Base-by-base conservation (phyloP, 1,284 basidiomycete genomes). In the Dichomitus squalens region DNA sequence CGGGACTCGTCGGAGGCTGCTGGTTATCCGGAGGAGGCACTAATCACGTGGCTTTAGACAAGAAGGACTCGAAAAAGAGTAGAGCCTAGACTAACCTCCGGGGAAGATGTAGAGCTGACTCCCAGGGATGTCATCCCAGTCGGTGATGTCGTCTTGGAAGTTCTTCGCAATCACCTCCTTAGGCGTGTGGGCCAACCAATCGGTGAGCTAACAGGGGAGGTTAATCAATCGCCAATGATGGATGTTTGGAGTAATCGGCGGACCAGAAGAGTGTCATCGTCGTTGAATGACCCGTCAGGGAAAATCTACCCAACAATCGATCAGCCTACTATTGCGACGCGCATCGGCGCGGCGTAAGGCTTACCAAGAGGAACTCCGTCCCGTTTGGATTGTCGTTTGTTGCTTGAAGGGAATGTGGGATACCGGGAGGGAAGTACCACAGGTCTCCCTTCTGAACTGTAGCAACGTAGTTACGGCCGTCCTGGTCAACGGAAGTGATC, bases 131-230 rank as follows among this genome's bases (percentile, higher is more conserved):
- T 82, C 75, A 43, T 79, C 75, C 67, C 87, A 88, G 2, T 79
- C 80, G 3, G 78, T 73, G 25, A 79, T 69, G 58, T 78, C 73
- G 18, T 77, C 75, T 63, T 83, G 78, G 75, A 90, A 88, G 69
- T 88, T 90, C 75, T 87, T 87, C 36, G 83, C 81, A 35, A 92
- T 78, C 18, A 88, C 86, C 74, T 78, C 76, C 58, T 76, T 77
- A 11, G 81, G 80, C 0, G 85, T 79, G 64, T 89, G 87, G 0
- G 84, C 70, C 8, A 86, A 66, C 85, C 85, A 88, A 61, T 87
- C 85, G 5, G 84, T 85, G 48, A 85, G 68, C 79, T 83, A 49
- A 8, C 41, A n/a, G 9, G 11, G 12, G 23, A 31, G 9, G 12
- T 7, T 33, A 7, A 4, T 76, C 69, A 53, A 76, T 70, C 55